Conservation (phyloP, 1,284 basidiomycete species). For the Fomitopsis betulina region DNA sequence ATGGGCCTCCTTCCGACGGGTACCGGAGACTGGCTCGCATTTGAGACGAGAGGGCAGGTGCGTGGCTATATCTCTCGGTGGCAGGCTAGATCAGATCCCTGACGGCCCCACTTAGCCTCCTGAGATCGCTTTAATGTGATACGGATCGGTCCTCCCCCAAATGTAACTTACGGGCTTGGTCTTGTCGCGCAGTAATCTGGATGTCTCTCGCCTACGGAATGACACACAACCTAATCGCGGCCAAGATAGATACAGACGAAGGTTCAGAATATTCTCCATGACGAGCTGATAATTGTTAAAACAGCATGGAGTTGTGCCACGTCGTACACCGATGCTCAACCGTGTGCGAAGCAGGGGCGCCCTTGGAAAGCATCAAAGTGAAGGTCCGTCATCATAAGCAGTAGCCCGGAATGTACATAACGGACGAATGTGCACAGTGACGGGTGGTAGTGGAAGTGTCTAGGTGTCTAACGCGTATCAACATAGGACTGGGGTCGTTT, state of each 20-base stretch:
- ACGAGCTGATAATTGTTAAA: not conserved
- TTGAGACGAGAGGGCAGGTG: constrained; percentile 75
- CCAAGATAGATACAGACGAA: not conserved
- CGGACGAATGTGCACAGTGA: not conserved
- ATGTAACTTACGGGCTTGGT: not conserved
- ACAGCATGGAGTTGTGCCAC: not conserved
- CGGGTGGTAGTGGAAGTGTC: not conserved
- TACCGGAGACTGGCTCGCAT: constrained; percentile 89
- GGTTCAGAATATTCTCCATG: not conserved
- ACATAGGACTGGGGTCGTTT: not conserved
- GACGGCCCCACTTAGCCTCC: constrained; percentile 7
- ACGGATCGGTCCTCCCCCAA: not conserved
- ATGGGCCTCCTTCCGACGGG: constrained; percentile 89
- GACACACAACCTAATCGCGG: too few relatives aligned
- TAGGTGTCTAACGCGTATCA: not conserved
- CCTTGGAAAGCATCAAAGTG: not conserved
- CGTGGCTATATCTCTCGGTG: constrained; percentile 28
- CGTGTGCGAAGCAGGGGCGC: not conserved
- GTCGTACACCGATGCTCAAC: not conserved
- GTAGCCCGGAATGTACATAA: not conserved
- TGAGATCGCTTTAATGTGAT: constrained; percentile 16
- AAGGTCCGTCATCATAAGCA: not conserved
- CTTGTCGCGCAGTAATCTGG: not conserved
- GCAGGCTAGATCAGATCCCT: not conserved
- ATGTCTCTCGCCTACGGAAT: not conserved